Conservation (phyloP, 257 asterid species). For the Orobanche coerulescens region DNA sequence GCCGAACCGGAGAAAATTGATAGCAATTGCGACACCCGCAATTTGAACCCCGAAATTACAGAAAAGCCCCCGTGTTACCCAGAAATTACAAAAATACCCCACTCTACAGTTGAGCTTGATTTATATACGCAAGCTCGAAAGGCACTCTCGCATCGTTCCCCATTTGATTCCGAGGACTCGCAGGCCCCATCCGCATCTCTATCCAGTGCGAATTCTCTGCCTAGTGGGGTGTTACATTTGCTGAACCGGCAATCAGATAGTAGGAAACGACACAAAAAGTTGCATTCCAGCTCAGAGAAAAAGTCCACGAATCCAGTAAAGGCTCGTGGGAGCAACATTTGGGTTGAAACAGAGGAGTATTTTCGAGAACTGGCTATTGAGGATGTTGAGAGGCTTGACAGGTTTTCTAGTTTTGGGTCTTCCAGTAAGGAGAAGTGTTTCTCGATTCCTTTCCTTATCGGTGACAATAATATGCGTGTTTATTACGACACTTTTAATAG, state of each 20-base stretch:
- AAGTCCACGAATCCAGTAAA: constrained; percentile 42
- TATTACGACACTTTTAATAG: constrained; percentile 23
- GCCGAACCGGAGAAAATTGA: constrained; percentile 36
- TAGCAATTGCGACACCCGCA: constrained; percentile 31
- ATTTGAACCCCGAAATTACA: constrained; percentile 39
- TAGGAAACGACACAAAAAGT: constrained; percentile 70
- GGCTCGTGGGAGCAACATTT: constrained; percentile 44
- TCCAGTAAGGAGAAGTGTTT: constrained; percentile 40
- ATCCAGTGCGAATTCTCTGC: constrained; percentile 41
- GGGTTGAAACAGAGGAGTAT: constrained; percentile 75
- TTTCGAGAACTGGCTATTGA: constrained; percentile 58
- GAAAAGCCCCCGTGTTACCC: constrained; percentile 45
- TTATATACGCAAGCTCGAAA: constrained; percentile 71
- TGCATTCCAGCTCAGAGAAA: constrained; percentile 50
- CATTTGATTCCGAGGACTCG: constrained; percentile 59
- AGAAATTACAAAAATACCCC: constrained; percentile 46
- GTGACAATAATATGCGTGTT: constrained; percentile 21
- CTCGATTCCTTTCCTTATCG: constrained; percentile 34
- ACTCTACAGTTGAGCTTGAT: constrained; percentile 36
- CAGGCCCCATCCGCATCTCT: constrained; percentile 31
- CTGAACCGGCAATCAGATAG: constrained; percentile 57
- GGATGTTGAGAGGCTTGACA: constrained; percentile 56
- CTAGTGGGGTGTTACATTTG: constrained; percentile 55
- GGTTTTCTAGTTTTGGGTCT: constrained; percentile 31
- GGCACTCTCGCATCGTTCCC: constrained; percentile 60